Evolutionary conservation across 768 basidiomycete genomes (phyloP), one percentile per base, ranked within the genome.

Genomic region (Lactarius vividus): DNA sequence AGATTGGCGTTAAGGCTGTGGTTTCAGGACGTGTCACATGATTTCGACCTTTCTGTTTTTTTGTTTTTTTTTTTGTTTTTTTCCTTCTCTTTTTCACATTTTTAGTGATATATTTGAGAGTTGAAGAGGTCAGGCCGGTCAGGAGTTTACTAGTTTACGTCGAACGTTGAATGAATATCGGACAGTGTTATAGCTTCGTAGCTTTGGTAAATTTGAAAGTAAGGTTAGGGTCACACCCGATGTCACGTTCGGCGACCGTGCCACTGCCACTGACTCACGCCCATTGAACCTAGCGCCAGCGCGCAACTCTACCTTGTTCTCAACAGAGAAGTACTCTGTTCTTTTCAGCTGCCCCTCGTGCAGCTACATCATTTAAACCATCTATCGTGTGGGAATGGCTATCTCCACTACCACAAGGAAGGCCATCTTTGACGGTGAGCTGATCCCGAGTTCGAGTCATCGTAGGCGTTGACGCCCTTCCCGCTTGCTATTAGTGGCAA

Each of bases 401-500:
- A 64, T 72, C 13, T 73, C 72, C 20, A 26, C 70, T 29, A 65
- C 65, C 1, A 70, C 72, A 18, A 75, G 68, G 63, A 71, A 71
- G 26, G 66, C 66, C 16, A 59, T 75, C 11, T 10, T 75, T n/a
- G 74, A 75, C 39, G 74, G 75, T 75, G 62, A 26, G 74, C 44
- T 13, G 7, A 16, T 10, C 63, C 59, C 57, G 37, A 55, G n/a
- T 63, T 56, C 60, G 42, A 52, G 31, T 61, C 42, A 42, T 16
- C 40, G 8, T 56, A 15, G 37, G 23, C 26, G n/a, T n/a, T 62
- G 26, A 53, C 18, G 42, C 4, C 4, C 35, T 49, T 16, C 33
- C 57, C 16, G 31, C 53, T 63, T 52, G 44, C 69, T 37, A 37
- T 39, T 39, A 82, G 81, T 80, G 57, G 79, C 78, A 7, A 66